Base-by-base conservation (phyloP, 2,329 filamentous ascomycete species). In the Alternaria brassicae region DNA sequence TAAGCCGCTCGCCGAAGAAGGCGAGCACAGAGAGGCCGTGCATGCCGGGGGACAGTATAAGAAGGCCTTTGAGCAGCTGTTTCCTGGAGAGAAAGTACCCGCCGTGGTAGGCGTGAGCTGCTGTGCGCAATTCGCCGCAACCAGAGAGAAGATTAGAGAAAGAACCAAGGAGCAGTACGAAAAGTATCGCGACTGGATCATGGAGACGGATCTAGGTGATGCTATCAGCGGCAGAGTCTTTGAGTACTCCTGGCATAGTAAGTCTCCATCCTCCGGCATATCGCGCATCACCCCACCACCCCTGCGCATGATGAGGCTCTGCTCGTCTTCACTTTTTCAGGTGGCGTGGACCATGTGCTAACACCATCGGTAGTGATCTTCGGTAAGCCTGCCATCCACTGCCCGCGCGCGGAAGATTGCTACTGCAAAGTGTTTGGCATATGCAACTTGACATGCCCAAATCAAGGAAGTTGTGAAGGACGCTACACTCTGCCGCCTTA, bases 351-450 rank as follows among this genome's bases (percentile, higher is more conserved):
- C 17, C 30, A 19, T 52, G 30, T 63, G 62, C 72, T 74, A 57
- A 75, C 55, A 21, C 8, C 5, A 21, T 13, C 10, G 28, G 50
- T 47, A 78, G 77, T 78, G 54, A 71, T 78, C 1, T 78, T 78
- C 58, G 76, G 75, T 2, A 78, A 78, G 27, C 66, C 69, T 6
- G 62, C 76, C 0, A 81, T 89, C 1, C 82, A 88, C 65, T 91
- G 88, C 64, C 89, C 89, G 0, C 78, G 80, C 17, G 86, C 86
- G 1, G 76, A 80, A 44, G 83, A 85, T 8, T 91, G 88, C 71
- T 90, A 90, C 72, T 91, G 89, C 76, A 85, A 88, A 39, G 82
- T 86, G 15, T 91, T 88, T 67, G 88, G 88, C 0, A 67, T 88
- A 25, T 91, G 89, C 73, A 65, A 82, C 54, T 64, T 85, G 15